Evolutionary conservation across 2,329 filamentous ascomycete genomes (phyloP).

Genomic region (Neonectria magnoliae): DNA sequence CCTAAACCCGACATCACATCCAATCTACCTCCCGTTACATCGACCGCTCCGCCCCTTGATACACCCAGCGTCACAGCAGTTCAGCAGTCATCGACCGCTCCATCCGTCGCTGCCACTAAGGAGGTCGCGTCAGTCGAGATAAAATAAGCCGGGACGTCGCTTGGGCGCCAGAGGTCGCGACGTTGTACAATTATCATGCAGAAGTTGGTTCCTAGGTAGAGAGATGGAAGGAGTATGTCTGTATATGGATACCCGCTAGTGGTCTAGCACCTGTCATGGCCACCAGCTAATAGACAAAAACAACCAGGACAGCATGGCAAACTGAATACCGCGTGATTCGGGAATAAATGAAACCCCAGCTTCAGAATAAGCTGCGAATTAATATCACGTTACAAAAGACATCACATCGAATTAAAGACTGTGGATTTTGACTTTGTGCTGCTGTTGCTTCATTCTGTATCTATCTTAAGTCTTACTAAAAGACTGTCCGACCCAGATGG

Average conservation of each 20-base stretch:
- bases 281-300: neutral
- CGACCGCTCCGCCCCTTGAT: neutral
- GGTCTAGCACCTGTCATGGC: neutral
- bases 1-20: neutral
- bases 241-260: neutral
- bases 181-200: neutral
- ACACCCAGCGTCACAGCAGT: neutral
- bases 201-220: neutral
- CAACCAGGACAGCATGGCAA: neutral
- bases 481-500: conserved; percentile 12
- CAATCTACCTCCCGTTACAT: neutral
- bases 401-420: neutral
- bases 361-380: neutral
- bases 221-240: neutral
- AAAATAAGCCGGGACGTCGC: neutral
- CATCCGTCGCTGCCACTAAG: neutral
- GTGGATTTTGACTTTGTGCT: neutral
- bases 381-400: neutral
- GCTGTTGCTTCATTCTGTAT: conserved; percentile 25
- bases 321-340: neutral
- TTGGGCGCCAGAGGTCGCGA: neutral
- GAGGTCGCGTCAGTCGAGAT: neutral
- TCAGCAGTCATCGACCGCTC: too few species aligned
- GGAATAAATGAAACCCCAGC: neutral
- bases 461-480: conserved; percentile 23